Percentiles rank a stretch among this genome's conserved stretches.
These are phyloP conservation scores for Diplotaxis tenuifolia DNA, from an alignment of 345 rosid genomes.

Conservation along the genomic window DNA sequence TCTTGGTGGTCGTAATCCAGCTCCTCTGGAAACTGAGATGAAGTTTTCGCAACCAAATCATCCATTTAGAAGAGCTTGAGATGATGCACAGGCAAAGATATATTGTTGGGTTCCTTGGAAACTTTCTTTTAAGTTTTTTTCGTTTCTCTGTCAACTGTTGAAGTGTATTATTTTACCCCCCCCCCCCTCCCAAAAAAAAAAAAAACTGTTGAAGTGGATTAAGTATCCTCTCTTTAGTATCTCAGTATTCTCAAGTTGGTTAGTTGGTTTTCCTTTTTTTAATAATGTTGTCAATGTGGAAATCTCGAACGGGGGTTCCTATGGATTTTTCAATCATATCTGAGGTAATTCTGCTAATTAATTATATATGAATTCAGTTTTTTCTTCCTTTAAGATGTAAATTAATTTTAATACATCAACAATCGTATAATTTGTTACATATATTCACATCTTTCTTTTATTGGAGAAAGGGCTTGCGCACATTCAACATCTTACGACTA, in stretches of 20 bases:
- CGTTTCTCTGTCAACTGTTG: background rate
- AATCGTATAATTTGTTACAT: background rate
- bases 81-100: background rate
- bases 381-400: background rate
- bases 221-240: background rate
- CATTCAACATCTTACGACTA: too few relatives aligned
- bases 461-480: too few relatives aligned
- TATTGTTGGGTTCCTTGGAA: background rate
- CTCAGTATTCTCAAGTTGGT: background rate
- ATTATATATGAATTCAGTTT: background rate
- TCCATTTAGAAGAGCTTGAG: constrained; percentile 34
- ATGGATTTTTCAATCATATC: background rate
- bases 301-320: constrained; percentile 10
- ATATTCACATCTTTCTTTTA: too few relatives aligned
- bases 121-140: constrained; percentile 18
- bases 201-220: background rate
- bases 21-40: constrained; percentile 21
- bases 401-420: background rate
- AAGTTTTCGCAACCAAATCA: constrained; percentile 34
- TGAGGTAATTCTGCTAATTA: background rate
- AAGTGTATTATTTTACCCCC: too few relatives aligned
- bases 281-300: background rate
- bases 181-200: too few relatives aligned
- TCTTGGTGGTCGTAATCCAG: constrained; percentile 25
- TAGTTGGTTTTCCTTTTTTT: background rate